phyloP scores from a whole-genome alignment of 805 yeast genomes.

The Candida argentea region DNA sequence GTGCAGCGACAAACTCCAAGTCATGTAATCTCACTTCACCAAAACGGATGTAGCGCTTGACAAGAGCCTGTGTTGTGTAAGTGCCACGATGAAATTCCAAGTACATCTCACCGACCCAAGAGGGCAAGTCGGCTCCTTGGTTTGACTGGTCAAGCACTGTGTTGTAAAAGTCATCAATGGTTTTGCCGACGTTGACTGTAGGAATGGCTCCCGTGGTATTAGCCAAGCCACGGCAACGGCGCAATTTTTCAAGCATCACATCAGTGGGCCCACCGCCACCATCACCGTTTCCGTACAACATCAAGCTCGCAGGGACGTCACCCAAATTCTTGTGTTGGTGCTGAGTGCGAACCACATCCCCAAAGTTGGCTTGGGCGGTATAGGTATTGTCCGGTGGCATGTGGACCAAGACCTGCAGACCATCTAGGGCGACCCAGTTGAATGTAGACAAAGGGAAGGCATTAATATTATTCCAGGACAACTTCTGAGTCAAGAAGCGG shows the following conservation, averaged over 20 bases:
- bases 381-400: constrained; percentile 98
- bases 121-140: constrained; percentile 58
- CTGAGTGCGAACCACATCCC: constrained; percentile 78
- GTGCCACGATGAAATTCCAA: constrained; percentile 96
- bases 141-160: constrained; percentile 51
- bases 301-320: constrained; percentile 67
- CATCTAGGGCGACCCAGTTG: constrained; percentile 93
- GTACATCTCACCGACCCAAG: constrained; percentile 92
- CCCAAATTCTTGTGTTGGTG: constrained; percentile 77
- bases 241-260: constrained; percentile 85
- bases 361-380: constrained; percentile 87
- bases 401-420: constrained; percentile 86
- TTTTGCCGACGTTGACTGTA: constrained; percentile 63
- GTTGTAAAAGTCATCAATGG: constrained; percentile 75
- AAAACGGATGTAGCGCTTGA: constrained; percentile 69
- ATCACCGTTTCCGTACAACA: constrained; percentile 89
- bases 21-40: constrained; percentile 75
- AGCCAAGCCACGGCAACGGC: constrained; percentile 83
- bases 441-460: constrained; percentile 83
- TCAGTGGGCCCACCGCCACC: constrained; percentile 98
- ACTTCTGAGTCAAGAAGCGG: constrained; percentile 82
- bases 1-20: constrained; percentile 72
- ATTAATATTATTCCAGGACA: constrained; percentile 95
- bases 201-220: constrained; percentile 78
- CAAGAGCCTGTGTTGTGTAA: constrained; percentile 86